Evolutionary conservation across 2,329 filamentous ascomycete genomes (phyloP).

Genomic region (Pseudogymnoascus sp.): DNA sequence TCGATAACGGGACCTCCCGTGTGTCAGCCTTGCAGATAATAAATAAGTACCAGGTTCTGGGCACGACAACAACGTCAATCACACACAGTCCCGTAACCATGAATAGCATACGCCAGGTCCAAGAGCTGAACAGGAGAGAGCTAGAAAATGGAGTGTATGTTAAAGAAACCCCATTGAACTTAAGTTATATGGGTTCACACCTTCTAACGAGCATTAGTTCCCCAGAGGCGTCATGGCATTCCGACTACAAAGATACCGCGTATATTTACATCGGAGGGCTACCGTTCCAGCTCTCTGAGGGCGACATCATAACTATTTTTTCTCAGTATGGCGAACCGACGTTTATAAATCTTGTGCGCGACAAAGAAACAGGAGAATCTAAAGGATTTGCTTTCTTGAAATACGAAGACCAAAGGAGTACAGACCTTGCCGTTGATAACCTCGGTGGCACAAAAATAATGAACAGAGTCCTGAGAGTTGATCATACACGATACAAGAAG

Average conservation of each 20-base stretch:
- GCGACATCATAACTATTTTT: slow-evolving; percentile 93
- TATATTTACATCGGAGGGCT: slow-evolving; percentile 95
- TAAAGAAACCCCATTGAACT: background rate
- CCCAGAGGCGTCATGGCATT: slow-evolving; percentile 88
- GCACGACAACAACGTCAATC: background rate
- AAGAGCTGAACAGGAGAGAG: slow-evolving; percentile 88
- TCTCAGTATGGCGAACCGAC: slow-evolving; percentile 94
- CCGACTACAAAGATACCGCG: slow-evolving; percentile 94
- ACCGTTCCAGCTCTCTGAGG: slow-evolving; percentile 86
- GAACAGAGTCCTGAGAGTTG: slow-evolving; percentile 74
- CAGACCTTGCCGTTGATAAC: slow-evolving; percentile 93
- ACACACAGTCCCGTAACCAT: slow-evolving; percentile 41
- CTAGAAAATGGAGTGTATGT: slow-evolving; percentile 78
- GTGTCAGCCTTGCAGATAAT: slow-evolving; percentile 8
- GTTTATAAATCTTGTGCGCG: slow-evolving; percentile 83
- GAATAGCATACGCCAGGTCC: slow-evolving; percentile 91
- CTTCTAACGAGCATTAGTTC: slow-evolving; percentile 41
- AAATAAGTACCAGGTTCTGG: background rate
- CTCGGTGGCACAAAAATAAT: slow-evolving; percentile 77
- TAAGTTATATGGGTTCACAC: slow-evolving; percentile 5
- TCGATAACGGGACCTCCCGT: slow-evolving; percentile 7
- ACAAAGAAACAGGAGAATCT: slow-evolving; percentile 94
- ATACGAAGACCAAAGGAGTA: slow-evolving; percentile 95
- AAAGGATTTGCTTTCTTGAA: slow-evolving; percentile 94
- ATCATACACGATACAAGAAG: slow-evolving; percentile 86